Evolutionary conservation across 139 green algal species (phyloP).

Genomic region (Marvania coccoides): DNA sequence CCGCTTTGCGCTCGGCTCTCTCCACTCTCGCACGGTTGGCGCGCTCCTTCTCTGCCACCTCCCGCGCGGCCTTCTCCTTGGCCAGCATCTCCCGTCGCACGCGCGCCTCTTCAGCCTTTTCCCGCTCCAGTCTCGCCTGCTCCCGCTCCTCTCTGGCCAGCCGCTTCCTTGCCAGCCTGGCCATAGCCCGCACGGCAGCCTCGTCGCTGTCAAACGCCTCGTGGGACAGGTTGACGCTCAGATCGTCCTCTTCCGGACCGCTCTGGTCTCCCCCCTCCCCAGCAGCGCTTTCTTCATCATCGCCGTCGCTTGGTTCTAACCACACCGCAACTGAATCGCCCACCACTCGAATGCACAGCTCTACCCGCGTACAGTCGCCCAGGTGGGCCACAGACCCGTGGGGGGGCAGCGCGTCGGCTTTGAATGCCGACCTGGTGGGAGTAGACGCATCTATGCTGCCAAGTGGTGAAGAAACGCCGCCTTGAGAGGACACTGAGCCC

Average conservation of each 20-base stretch:
- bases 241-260: not conserved
- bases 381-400: not conserved
- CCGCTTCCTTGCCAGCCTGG: constrained; percentile 14
- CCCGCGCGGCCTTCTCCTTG: constrained; percentile 28
- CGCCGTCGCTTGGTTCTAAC: not conserved
- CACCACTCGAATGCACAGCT: not conserved
- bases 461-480: too few species aligned
- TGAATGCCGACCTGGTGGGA: not conserved
- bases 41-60: constrained; percentile 34
- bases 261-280: not conserved
- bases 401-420: not conserved
- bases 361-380: not conserved
- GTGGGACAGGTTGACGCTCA: not conserved
- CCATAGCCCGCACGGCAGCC: constrained; percentile 22
- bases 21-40: constrained; percentile 13
- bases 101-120: constrained; percentile 19
- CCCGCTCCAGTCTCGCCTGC: constrained; percentile 21
- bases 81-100: constrained; percentile 27
- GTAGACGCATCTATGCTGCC: too few species aligned
- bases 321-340: not conserved
- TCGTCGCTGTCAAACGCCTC: constrained; percentile 1
- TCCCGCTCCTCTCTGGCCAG: constrained; percentile 35
- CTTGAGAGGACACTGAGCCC: not conserved
- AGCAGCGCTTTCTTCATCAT: not conserved
- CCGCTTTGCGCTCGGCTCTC: constrained; percentile 26